Percentiles rank a stretch among this genome's conserved stretches.
Evolutionary conservation across 108 stramenopile species (phyloP).

Genomic region (Nitzschia inconspicua): DNA sequence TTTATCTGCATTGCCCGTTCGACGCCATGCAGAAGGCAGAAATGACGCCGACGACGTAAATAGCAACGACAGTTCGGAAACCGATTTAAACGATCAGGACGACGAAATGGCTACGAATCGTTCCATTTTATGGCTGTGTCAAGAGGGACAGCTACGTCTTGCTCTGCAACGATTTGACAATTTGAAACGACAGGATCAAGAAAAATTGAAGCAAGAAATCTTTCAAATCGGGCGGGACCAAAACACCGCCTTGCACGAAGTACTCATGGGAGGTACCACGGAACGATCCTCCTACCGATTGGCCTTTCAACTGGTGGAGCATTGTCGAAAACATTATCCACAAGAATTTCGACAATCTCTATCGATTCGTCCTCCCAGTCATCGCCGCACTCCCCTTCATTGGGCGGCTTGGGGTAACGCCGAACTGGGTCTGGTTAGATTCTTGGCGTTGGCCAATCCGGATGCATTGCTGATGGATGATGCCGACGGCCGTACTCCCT

Average conservation of each 20-base stretch:
- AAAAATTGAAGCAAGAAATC: conserved; percentile 10
- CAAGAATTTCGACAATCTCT: background rate
- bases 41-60: too few relatives aligned
- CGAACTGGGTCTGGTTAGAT: background rate
- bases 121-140: conserved; percentile 16
- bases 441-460: conserved; percentile 10
- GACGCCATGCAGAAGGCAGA: too few relatives aligned
- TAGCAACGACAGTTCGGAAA: too few relatives aligned
- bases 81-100: too few relatives aligned
- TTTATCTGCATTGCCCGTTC: too few relatives aligned
- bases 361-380: conserved; percentile 6
- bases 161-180: conserved; percentile 16
- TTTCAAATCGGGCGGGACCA: conserved; percentile 22
- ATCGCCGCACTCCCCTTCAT: conserved; percentile 20
- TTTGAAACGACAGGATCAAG: background rate
- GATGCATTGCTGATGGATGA: conserved; percentile 23
- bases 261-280: conserved; percentile 24
- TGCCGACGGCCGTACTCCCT: conserved; percentile 1
- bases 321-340: background rate
- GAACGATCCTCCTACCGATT: conserved; percentile 8
- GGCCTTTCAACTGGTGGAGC: background rate
- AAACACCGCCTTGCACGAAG: conserved; percentile 18
- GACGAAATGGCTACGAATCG: conserved; percentile 3
- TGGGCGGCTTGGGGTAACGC: conserved; percentile 29
- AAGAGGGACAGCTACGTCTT: conserved; percentile 22